Base-by-base conservation (phyloP, 2,329 filamentous ascomycete genomes). In the Macrophomina tecta region DNA sequence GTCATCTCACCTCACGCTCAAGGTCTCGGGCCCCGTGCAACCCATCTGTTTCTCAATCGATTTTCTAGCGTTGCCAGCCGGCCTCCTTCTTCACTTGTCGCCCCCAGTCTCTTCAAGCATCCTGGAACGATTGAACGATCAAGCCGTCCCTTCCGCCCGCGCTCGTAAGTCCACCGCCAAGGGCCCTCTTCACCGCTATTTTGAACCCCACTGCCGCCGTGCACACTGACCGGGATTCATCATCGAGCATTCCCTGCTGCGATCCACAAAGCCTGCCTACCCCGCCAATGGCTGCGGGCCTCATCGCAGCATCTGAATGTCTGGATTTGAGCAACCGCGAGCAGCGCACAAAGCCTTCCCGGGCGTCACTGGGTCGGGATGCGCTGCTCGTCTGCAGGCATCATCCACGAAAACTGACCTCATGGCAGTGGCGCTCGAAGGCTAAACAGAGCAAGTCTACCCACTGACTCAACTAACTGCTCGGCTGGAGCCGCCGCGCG, bases 181-280 rank as follows among this genome's bases (percentile, higher is more conserved):
- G 63, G 63, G 62, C 51, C 42, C n/a, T 40, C 64, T 49, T 66
- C 64, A 66, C 64, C 64, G 64, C 64, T 53, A 66, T 66, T 66
- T 60, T 66, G 64, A 66, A 66, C 64, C 64, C 64, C 64, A 66
- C 64, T 40, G 28, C 9, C 40, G 28, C 34, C 46, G 61, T 64
- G 34, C 61, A 42, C 58, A 3, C 32, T 49, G 49, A 64, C 61
- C 53, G 64, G 64, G 64, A 52, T 51, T 48, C 64, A 52, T 56
- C 63, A 56, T 65, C 51, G 51, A 38, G 40, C 52, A 36, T 49
- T 51, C 64, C 52, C 64, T 55, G 42, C 63, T 65, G 52, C 63
- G 42, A 66, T 66, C 64, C 64, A 58, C 64, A 65, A 36, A 42
- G 63, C 49, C 63, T 46, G 63, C 63, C 51, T 65, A 64, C 61